Evolutionary conservation across 768 basidiomycete genomes (phyloP).

Genomic region (Mycena olivaceomarginata): DNA sequence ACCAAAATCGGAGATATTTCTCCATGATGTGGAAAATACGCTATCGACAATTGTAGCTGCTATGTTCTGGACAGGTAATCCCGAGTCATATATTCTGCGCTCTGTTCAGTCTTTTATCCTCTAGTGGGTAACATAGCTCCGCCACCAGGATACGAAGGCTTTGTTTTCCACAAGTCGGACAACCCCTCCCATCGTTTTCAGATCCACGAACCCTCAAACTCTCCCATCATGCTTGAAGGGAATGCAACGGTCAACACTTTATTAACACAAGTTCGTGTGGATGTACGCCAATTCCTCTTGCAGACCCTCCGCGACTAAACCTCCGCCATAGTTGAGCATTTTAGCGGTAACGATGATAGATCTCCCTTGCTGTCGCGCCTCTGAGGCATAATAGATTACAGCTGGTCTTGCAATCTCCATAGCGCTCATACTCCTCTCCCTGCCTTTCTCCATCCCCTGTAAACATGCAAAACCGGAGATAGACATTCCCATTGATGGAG

Average conservation of each 20-base stretch:
- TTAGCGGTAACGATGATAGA: not conserved
- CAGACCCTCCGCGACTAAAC: not conserved
- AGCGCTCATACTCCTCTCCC: slow-evolving; percentile 4
- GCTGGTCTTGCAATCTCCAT: not conserved
- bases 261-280: slow-evolving; percentile 8
- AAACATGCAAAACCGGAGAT: not conserved
- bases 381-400: not conserved
- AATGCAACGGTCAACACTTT: not conserved
- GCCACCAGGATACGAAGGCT: slow-evolving; percentile 1
- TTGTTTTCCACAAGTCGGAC: not conserved
- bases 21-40: slow-evolving; percentile 7
- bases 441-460: not conserved
- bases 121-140: slow-evolving; percentile 7
- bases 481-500: not conserved
- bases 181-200: not conserved
- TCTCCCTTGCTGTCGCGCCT: not conserved
- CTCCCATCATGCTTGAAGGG: not conserved
- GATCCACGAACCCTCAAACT: not conserved
- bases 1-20: not conserved
- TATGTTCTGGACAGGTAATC: slow-evolving; percentile 6
- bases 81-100: not conserved
- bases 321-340: slow-evolving; percentile 9
- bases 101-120: not conserved
- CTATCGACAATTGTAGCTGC: not conserved
- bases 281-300: not conserved